phyloP scores from a whole-genome alignment of 148 eudicot species.

The Silene latifolia region DNA sequence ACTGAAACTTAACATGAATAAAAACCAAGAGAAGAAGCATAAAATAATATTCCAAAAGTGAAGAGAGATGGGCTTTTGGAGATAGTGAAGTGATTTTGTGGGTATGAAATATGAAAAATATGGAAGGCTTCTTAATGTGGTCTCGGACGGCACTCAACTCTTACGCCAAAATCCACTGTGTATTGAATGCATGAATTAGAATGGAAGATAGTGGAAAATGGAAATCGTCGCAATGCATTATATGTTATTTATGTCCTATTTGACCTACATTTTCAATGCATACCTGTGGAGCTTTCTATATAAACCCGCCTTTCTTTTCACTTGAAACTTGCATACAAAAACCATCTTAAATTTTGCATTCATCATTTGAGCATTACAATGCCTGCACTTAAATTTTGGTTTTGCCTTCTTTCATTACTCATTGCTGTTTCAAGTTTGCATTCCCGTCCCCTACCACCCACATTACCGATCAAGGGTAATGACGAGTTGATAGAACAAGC shows the following conservation, averaged over 20 bases:
- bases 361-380: not conserved
- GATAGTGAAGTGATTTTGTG: constrained; percentile 9
- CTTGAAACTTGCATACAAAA: not conserved
- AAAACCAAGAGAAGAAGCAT: not conserved
- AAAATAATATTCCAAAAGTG: not conserved
- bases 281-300: not conserved
- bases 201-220: constrained; percentile 11
- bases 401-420: constrained; percentile 28
- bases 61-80: constrained; percentile 9
- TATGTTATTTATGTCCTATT: constrained; percentile 12
- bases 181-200: not conserved
- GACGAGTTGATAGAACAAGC: constrained; percentile 31
- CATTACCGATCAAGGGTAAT: constrained; percentile 7
- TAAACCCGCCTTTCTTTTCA: constrained; percentile 1
- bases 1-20: no score
- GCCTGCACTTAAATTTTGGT: constrained; percentile 33
- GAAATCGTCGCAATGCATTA: constrained; percentile 6
- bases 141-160: constrained; percentile 17
- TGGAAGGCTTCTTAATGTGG: constrained; percentile 7
- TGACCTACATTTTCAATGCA: constrained; percentile 9
- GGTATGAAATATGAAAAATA: constrained; percentile 10
- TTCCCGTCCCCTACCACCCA: constrained; percentile 20
- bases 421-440: constrained; percentile 15
- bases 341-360: not conserved
- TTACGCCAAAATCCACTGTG: constrained; percentile 17